A percentile compares a stretch with the other conserved stretches of the same genome.
phyloP scores from a whole-genome alignment of 345 rosid genomes.

The Passiflora organensis region DNA sequence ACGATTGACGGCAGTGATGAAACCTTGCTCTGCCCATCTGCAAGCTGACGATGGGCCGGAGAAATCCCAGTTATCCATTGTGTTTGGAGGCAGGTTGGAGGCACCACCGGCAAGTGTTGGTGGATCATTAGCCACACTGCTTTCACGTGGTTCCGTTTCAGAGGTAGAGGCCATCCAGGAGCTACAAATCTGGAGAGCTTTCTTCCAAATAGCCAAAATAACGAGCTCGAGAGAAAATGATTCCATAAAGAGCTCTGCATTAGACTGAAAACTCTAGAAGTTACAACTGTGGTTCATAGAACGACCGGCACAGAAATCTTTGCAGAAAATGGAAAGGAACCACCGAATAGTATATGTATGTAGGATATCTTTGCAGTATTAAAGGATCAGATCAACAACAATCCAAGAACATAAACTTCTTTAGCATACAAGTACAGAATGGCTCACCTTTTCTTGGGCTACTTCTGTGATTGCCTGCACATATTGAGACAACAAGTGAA shows the following conservation, averaged over 20 bases:
- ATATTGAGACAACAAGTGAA: conserved; percentile 49
- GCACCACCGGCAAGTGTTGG: conserved; percentile 7
- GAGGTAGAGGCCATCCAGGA: conserved; percentile 43
- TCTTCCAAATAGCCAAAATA: conserved; percentile 67
- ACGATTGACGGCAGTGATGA: conserved; percentile 48
- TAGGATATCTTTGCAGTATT: conserved; percentile 1
- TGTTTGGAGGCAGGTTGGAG: conserved; percentile 7
- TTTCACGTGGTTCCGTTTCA: conserved; percentile 25
- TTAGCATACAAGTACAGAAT: not conserved
- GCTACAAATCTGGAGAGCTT: conserved; percentile 48
- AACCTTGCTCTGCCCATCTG: conserved; percentile 56
- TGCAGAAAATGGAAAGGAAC: not conserved
- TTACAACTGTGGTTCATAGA: conserved; percentile 2
- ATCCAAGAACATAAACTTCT: not conserved
- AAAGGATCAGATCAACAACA: conserved; percentile 2
- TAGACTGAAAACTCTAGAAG: conserved; percentile 36
- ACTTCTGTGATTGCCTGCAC: conserved; percentile 46
- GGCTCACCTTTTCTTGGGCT: conserved; percentile 58
- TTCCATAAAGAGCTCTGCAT: conserved; percentile 51
- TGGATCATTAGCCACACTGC: conserved; percentile 24
- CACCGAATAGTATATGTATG: not conserved
- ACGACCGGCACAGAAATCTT: too few relatives aligned
- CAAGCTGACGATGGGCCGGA: conserved; percentile 34
- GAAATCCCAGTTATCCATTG: conserved; percentile 31
- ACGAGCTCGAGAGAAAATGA: conserved; percentile 65